Conservation (phyloP, 768 basidiomycete species). For the Chiua virens region DNA sequence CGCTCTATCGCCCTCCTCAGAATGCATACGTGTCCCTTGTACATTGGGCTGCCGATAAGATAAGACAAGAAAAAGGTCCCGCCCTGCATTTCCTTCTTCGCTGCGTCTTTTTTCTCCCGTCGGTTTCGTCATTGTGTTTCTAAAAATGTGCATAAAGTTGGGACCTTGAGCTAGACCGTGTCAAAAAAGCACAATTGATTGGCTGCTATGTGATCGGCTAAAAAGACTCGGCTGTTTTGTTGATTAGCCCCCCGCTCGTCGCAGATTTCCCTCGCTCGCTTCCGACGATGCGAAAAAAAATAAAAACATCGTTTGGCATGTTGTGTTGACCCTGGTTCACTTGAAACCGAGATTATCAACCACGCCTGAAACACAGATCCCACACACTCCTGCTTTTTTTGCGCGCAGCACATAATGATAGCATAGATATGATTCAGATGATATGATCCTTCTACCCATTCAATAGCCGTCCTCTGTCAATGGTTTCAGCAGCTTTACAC, state of each 20-base stretch:
- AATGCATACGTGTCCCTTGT: conserved; percentile 22
- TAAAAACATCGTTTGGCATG: neutral
- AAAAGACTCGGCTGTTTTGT: neutral
- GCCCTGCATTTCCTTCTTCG: conserved; percentile 14
- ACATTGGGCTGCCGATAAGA: conserved; percentile 29
- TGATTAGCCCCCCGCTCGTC: neutral
- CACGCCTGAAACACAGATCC: conserved; percentile 16
- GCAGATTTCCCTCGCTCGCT: conserved; percentile 19
- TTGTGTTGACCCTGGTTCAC: conserved; percentile 9
- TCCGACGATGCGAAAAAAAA: conserved; percentile 17
- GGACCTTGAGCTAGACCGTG: conserved; percentile 1
- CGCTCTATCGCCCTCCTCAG: conserved; percentile 22
- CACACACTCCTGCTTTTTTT: neutral
- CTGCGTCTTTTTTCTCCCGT: conserved; percentile 10
- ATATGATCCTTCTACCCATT: neutral
- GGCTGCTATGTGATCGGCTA: conserved; percentile 15
- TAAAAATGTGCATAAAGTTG: neutral
- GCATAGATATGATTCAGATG: neutral
- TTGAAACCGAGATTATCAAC: conserved; percentile 17
- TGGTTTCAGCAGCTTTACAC: conserved; percentile 13
- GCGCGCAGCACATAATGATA: conserved; percentile 10
- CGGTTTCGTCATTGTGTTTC: conserved; percentile 14
- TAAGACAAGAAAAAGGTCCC: conserved; percentile 23
- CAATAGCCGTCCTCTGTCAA: conserved; percentile 3
- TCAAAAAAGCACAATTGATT: conserved; percentile 5